phyloP scores from a whole-genome alignment of 441 rosid species.

The Biscutella laevigata region DNA sequence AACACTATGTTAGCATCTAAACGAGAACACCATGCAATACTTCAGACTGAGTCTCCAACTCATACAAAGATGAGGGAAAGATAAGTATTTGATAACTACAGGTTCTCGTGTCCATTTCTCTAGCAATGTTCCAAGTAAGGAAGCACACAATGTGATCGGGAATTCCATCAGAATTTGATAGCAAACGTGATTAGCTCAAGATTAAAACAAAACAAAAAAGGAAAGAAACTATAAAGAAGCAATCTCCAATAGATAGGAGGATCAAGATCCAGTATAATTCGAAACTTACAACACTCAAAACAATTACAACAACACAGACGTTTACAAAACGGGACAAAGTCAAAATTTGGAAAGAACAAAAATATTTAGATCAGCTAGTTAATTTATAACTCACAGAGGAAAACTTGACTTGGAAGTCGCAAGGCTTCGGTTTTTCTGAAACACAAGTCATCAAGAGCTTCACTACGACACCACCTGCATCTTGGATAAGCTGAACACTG shows the following conservation, averaged over 20 bases:
- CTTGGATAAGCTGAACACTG: constrained; percentile 49
- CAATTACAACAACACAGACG: constrained; percentile 3
- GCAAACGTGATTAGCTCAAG: not conserved
- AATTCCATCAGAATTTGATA: not conserved
- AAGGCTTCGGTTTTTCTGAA: constrained; percentile 56
- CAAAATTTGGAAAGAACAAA: not conserved
- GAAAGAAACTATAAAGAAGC: not conserved
- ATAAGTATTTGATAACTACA: not conserved
- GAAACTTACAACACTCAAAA: not conserved
- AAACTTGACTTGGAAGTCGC: constrained; percentile 71
- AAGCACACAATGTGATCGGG: not conserved
- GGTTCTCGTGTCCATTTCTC: not conserved
- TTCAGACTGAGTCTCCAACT: not conserved
- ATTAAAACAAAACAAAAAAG: not conserved
- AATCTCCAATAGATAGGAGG: not conserved
- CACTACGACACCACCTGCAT: constrained; percentile 78
- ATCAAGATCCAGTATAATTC: constrained; percentile 17
- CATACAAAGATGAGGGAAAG: not conserved
- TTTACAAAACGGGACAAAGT: constrained; percentile 11
- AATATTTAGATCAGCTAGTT: constrained; percentile 7
- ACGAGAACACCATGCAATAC: not conserved
- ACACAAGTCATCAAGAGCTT: constrained; percentile 73
- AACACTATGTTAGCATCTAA: not conserved
- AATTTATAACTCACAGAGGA: constrained; percentile 40
- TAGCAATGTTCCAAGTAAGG: not conserved